phyloP scores from a whole-genome alignment of 2,329 filamentous ascomycete species.

The Alternaria gansuensis region DNA sequence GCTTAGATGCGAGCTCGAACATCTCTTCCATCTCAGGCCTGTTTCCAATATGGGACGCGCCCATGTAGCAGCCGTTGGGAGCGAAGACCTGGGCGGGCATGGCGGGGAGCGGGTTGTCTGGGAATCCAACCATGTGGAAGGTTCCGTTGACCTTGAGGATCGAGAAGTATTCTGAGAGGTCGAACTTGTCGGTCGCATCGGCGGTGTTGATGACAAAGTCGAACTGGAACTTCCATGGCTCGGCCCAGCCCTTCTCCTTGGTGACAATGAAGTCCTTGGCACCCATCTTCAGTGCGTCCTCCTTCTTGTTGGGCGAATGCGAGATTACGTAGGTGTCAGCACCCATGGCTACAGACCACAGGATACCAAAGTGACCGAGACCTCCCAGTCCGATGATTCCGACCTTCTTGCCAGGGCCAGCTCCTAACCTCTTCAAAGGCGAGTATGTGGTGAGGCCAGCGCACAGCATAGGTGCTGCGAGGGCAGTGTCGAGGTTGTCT shows the following conservation, averaged over 20 bases:
- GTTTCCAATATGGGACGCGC: slow-evolving; percentile 62
- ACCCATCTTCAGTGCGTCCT: slow-evolving; percentile 66
- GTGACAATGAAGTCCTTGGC: slow-evolving; percentile 69
- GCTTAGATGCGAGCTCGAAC: slow-evolving; percentile 60
- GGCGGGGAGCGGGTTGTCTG: slow-evolving; percentile 75
- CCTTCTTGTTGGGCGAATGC: slow-evolving; percentile 67
- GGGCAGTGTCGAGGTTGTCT: slow-evolving; percentile 67
- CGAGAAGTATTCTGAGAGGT: slow-evolving; percentile 75
- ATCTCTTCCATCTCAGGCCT: slow-evolving; percentile 62
- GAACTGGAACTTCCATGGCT: slow-evolving; percentile 67
- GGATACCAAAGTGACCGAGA: slow-evolving; percentile 61
- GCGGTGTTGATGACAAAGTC: slow-evolving; percentile 81
- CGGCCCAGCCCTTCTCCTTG: slow-evolving; percentile 66
- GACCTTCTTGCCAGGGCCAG: slow-evolving; percentile 80
- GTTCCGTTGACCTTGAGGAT: slow-evolving; percentile 82
- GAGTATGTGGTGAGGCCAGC: slow-evolving; percentile 83
- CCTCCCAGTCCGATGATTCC: slow-evolving; percentile 73
- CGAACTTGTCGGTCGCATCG: slow-evolving; percentile 73
- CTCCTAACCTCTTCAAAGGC: slow-evolving; percentile 78
- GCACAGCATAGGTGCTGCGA: slow-evolving; percentile 83
- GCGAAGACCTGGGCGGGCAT: slow-evolving; percentile 79
- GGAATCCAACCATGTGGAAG: slow-evolving; percentile 82
- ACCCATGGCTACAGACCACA: slow-evolving; percentile 63
- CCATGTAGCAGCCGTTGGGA: slow-evolving; percentile 70
- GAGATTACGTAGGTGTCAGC: slow-evolving; percentile 70